Percentiles rank a stretch among this genome's conserved stretches.
Evolutionary conservation across 331 rosid species (phyloP).

Genomic region (Erythrophleum ivorense): DNA sequence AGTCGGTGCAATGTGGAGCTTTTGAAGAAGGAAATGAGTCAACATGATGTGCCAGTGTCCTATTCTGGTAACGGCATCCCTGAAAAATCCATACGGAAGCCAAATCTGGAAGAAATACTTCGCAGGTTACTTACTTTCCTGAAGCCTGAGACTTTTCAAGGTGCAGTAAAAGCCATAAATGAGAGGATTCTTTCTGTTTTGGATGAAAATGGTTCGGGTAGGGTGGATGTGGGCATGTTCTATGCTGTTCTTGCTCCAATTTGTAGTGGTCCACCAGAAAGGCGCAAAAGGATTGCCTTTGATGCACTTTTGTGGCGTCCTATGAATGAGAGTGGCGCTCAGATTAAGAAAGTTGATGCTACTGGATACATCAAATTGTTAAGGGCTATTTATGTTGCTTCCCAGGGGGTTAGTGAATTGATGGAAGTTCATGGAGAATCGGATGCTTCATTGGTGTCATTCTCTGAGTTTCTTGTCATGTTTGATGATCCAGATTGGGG

Average conservation of each 20-base stretch:
- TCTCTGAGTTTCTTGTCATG: conserved; percentile 61
- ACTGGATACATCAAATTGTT: conserved; percentile 53
- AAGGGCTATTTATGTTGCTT: conserved; percentile 60
- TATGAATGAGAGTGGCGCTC: conserved; percentile 57
- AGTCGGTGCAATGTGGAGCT: conserved; percentile 61
- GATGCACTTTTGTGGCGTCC: conserved; percentile 75
- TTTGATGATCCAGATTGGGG: conserved; percentile 72
- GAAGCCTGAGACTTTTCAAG: conserved; percentile 69
- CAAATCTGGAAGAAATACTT: conserved; percentile 60
- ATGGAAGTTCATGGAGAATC: conserved; percentile 60
- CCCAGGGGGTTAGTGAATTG: conserved; percentile 56
- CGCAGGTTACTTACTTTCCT: conserved; percentile 55
- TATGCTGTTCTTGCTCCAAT: conserved; percentile 66
- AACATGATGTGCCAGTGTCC: conserved; percentile 57
- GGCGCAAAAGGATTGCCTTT: conserved; percentile 61
- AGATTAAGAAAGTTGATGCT: conserved; percentile 52
- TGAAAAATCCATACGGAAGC: conserved; percentile 61
- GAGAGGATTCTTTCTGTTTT: conserved; percentile 67
- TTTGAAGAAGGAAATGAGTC: conserved; percentile 67
- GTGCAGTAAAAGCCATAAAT: conserved; percentile 63
- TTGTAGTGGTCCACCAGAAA: conserved; percentile 60
- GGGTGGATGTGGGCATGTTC: conserved; percentile 62
- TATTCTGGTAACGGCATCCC: conserved; percentile 60
- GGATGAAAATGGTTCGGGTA: conserved; percentile 60
- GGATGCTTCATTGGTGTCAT: conserved; percentile 60